Evolutionary conservation across 2,329 filamentous ascomycete species (phyloP).

Genomic region (Polychaeton citri): DNA sequence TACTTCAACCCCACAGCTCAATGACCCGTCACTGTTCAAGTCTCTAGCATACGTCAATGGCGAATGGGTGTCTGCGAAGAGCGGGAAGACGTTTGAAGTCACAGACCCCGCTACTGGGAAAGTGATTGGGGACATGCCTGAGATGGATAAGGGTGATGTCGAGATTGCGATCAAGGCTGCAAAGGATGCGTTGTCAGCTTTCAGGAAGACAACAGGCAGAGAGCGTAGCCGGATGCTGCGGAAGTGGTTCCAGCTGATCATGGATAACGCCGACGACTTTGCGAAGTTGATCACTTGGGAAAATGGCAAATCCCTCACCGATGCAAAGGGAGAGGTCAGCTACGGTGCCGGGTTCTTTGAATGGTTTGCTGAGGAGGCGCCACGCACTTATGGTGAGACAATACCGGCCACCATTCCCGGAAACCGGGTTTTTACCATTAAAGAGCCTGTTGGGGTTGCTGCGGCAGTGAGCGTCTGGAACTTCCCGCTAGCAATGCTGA

Average conservation of each 20-base stretch:
- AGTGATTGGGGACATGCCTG: constrained; percentile 69
- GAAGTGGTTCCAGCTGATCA: constrained; percentile 69
- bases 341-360: constrained; percentile 67
- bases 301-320: constrained; percentile 72
- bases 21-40: constrained; percentile 56
- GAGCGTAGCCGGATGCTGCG: constrained; percentile 61
- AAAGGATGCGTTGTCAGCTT: constrained; percentile 56
- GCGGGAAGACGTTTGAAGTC: constrained; percentile 76
- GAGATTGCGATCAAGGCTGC: constrained; percentile 76
- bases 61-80: constrained; percentile 75
- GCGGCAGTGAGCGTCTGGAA: constrained; percentile 74
- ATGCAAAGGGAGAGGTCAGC: constrained; percentile 57
- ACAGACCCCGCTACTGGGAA: constrained; percentile 73
- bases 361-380: constrained; percentile 73
- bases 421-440: constrained; percentile 65
- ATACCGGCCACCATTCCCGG: constrained; percentile 57
- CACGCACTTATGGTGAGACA: constrained; percentile 58
- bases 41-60: constrained; percentile 79
- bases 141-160: constrained; percentile 68
- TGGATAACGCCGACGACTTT: constrained; percentile 67
- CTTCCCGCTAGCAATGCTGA: constrained; percentile 44
- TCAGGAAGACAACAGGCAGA: constrained; percentile 58
- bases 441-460: constrained; percentile 74
- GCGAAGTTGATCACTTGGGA: constrained; percentile 78
- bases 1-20: constrained; percentile 31